Conservation (phyloP, 1,284 basidiomycete species). For the Cutaneotrichosporon sp. region DNA sequence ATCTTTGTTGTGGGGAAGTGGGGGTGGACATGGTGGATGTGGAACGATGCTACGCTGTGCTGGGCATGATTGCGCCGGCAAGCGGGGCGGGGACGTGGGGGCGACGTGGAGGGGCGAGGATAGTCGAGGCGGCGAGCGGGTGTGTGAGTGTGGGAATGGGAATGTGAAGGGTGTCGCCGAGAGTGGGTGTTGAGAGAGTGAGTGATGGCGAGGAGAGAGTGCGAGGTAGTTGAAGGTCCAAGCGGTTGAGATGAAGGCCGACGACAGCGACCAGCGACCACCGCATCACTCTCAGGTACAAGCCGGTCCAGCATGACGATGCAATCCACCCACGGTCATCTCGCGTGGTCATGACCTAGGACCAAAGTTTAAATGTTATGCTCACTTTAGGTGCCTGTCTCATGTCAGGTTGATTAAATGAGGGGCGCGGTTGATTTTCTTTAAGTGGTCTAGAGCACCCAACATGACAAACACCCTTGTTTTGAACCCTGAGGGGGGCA, state of each 20-base stretch:
- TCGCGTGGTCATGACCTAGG: neutral
- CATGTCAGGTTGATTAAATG: neutral
- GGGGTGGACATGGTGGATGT: neutral
- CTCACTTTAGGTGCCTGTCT: neutral
- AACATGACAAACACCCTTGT: neutral
- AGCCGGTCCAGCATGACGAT: too few species aligned
- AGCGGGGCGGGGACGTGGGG: neutral
- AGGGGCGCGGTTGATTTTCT: conserved; percentile 12
- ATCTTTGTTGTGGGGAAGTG: neutral
- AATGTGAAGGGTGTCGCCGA: neutral
- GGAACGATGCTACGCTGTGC: neutral
- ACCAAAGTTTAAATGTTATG: neutral
- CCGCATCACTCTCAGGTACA: too few species aligned
- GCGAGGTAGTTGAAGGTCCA: too few species aligned
- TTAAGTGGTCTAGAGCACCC: neutral
- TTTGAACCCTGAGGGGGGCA: neutral
- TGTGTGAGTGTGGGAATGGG: neutral
- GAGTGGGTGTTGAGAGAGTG: neutral
- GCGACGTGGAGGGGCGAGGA: neutral
- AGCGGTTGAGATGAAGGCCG: too few species aligned
- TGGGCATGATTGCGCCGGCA: neutral
- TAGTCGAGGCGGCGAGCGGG: neutral
- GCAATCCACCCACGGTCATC: too few species aligned
- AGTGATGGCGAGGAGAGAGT: neutral
- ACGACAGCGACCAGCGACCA: too few species aligned